These are phyloP conservation scores for Chaetomium strumarium DNA, from an alignment of 2,329 filamentous ascomycete genomes.

Conservation along the genomic window DNA sequence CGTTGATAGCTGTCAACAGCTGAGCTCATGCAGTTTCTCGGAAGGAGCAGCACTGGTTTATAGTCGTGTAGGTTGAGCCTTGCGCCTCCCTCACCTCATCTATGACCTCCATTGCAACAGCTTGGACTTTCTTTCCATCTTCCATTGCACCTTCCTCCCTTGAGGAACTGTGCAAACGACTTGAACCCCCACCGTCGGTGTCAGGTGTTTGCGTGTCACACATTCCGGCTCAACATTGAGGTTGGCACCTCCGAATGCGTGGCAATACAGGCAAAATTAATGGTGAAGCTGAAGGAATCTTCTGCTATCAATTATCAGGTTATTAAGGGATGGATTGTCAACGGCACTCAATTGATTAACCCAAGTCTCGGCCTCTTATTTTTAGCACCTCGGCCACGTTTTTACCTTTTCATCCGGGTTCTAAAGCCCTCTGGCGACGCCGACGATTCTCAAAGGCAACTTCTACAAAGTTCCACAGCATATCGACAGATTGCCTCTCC, in stretches of 20 bases:
- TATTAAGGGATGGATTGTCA: neutral
- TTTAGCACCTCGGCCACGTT: constrained; percentile 6
- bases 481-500: neutral
- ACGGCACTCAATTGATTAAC: constrained; percentile 10
- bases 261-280: constrained; percentile 13
- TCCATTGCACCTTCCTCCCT: constrained; percentile 6
- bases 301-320: neutral
- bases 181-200: neutral
- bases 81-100: neutral
- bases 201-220: constrained; percentile 9
- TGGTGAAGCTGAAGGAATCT: constrained; percentile 9
- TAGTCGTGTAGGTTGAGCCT: neutral
- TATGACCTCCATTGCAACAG: neutral
- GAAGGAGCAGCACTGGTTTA: constrained; percentile 6
- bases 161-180: neutral
- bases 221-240: constrained; percentile 1
- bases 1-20: too few species aligned
- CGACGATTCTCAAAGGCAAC: neutral
- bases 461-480: too few species aligned
- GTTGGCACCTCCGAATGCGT: neutral
- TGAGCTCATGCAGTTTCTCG: neutral
- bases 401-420: constrained; percentile 11
- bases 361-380: constrained; percentile 9
- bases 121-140: neutral
- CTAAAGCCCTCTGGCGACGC: neutral